Conservation (phyloP, 169 alveolate species). For the Eimeria brunetti region DNA sequence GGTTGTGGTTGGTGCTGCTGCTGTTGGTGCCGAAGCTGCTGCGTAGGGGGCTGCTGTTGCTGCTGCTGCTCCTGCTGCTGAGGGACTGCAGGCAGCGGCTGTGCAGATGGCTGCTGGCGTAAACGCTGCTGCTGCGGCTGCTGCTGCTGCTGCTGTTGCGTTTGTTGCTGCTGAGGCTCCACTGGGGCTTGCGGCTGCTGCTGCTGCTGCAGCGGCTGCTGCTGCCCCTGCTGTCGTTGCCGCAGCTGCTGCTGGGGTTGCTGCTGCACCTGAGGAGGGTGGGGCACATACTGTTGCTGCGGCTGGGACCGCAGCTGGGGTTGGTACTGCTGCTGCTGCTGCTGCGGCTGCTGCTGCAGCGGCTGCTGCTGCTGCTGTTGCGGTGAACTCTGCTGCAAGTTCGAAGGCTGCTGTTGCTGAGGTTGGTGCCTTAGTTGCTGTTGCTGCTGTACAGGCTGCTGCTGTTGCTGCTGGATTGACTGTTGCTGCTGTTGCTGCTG, state of each 20-base stretch:
- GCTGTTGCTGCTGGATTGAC: not conserved
- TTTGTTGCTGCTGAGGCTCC: not conserved
- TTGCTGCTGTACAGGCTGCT: not conserved
- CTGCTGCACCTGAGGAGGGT: not conserved
- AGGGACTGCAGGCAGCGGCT: not conserved
- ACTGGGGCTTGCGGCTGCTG: not conserved
- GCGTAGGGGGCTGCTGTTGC: not conserved
- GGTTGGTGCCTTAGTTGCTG: not conserved
- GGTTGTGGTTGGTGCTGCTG: not conserved
- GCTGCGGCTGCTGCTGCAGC: conserved; percentile 25
- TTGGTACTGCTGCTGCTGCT: no score
- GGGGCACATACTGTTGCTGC: not conserved
- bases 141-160: not conserved
- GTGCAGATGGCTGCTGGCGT: not conserved
- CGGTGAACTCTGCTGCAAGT: not conserved
- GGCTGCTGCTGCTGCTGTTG: conserved; percentile 18
- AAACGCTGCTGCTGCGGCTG: not conserved
- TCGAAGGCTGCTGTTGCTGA: not conserved
- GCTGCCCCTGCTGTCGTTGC: not conserved
- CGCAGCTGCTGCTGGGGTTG: not conserved
- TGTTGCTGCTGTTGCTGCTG: conserved; percentile 24
- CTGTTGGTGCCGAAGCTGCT: not conserved
- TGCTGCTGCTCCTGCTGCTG: conserved; percentile 5
- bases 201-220: not conserved
- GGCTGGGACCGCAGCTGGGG: not conserved